Conservation (phyloP, 2,329 filamentous ascomycete species). For the Colletotrichum abscissum region DNA sequence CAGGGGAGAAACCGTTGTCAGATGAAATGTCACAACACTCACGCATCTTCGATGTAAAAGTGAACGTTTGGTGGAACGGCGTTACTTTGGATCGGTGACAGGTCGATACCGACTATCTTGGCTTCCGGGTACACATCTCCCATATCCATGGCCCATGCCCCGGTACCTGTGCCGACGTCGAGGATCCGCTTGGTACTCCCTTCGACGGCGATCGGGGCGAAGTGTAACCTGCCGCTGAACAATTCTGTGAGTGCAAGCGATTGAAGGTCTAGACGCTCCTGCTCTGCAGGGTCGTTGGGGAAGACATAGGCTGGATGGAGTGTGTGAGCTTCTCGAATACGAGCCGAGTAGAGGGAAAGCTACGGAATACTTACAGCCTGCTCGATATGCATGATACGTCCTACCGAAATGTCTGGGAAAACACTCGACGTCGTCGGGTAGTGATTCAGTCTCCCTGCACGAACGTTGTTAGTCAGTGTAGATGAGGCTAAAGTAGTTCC, state of each 20-base stretch:
- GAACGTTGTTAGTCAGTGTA: neutral
- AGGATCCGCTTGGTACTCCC: slow-evolving; percentile 50
- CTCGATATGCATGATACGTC: slow-evolving; percentile 59
- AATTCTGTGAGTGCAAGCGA: slow-evolving; percentile 50
- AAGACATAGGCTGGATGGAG: slow-evolving; percentile 53
- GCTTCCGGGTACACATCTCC: slow-evolving; percentile 70
- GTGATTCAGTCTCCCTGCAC: slow-evolving; percentile 46
- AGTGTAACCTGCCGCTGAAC: slow-evolving; percentile 53
- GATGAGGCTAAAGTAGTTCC: neutral
- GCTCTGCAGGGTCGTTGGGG: slow-evolving; percentile 56
- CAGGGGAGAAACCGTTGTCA: neutral
- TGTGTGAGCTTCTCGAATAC: neutral
- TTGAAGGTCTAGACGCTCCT: slow-evolving; percentile 54
- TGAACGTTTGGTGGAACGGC: slow-evolving; percentile 78
- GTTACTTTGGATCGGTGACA: slow-evolving; percentile 75
- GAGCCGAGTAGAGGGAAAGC: neutral
- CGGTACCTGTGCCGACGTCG: slow-evolving; percentile 59
- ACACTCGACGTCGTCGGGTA: slow-evolving; percentile 54
- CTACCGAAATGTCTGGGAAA: slow-evolving; percentile 57
- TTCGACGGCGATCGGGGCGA: slow-evolving; percentile 52
- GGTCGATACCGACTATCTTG: slow-evolving; percentile 71
- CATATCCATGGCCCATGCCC: slow-evolving; percentile 75
- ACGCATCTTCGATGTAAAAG: slow-evolving; percentile 77
- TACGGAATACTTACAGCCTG: slow-evolving; percentile 53
- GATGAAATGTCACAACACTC: slow-evolving; percentile 35